phyloP scores from a whole-genome alignment of 768 basidiomycete species.

The Lentinula sp. region DNA sequence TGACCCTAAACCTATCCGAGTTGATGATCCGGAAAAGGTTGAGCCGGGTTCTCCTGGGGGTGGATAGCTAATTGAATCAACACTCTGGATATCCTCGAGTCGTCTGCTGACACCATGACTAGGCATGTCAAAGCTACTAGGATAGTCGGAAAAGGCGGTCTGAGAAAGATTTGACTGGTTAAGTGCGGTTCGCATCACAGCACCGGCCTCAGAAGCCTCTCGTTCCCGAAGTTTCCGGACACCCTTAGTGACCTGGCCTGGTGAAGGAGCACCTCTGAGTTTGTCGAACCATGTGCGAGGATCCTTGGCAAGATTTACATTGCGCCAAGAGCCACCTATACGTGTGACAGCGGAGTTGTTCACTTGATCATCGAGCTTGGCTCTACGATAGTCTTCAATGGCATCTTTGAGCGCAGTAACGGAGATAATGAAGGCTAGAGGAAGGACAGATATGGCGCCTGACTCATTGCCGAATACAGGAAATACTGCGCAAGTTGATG shows the following conservation, averaged over 20 bases:
- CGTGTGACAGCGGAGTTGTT: conserved; percentile 93
- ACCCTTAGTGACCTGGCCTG: conserved; percentile 77
- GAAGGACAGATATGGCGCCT: conserved; percentile 76
- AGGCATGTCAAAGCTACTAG: conserved; percentile 35
- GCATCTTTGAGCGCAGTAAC: conserved; percentile 96
- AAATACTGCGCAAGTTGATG: conserved; percentile 49
- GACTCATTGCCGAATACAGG: conserved; percentile 86
- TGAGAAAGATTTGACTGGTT: conserved; percentile 29
- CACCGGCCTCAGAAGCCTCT: conserved; percentile 59
- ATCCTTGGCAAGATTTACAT: conserved; percentile 83
- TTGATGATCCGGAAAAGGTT: conserved; percentile 28
- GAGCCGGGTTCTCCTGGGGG: conserved; percentile 34
- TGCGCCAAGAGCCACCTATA: conserved; percentile 76
- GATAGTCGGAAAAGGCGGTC: conserved; percentile 8
- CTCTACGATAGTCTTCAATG: conserved; percentile 92
- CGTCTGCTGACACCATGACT: conserved; percentile 38
- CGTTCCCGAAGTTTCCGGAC: conserved; percentile 78
- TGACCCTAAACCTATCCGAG: conserved; percentile 31
- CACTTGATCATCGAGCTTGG: conserved; percentile 82
- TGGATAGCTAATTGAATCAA: conserved; percentile 62
- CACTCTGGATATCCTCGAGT: conserved; percentile 64
- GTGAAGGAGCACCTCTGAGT: conserved; percentile 61
- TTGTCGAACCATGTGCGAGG: conserved; percentile 71
- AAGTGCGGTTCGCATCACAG: conserved; percentile 59
- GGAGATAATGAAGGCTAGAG: conserved; percentile 77